Evolutionary conservation across 345 rosid genomes (phyloP).

Genomic region (Hibiscus syriacus): DNA sequence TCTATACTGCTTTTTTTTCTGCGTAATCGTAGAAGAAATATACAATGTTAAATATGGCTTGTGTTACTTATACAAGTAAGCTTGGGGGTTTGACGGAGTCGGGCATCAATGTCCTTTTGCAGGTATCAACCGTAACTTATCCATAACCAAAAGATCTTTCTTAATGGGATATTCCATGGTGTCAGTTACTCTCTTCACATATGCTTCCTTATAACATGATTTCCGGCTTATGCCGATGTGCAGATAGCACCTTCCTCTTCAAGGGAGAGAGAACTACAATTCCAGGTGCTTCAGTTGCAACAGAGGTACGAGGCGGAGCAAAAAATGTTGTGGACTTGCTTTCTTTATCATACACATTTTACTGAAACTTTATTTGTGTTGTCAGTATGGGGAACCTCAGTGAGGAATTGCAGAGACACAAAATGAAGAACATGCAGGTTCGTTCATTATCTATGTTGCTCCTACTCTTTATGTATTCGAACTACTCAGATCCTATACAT

Average conservation of each 20-base stretch:
- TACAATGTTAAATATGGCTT: conserved; percentile 11
- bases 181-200: background rate
- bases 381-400: conserved; percentile 51
- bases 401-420: conserved; percentile 80
- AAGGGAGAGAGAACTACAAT: conserved; percentile 70
- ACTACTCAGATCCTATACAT: too few relatives aligned
- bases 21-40: background rate
- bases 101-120: conserved; percentile 47
- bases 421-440: conserved; percentile 62
- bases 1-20: conserved; percentile 2
- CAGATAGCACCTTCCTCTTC: conserved; percentile 50
- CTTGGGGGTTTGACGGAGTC: conserved; percentile 48
- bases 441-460: conserved; percentile 12
- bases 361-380: conserved; percentile 22
- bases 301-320: conserved; percentile 48
- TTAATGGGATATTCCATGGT: background rate
- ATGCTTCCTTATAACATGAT: background rate
- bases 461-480: background rate
- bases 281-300: conserved; percentile 57
- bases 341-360: background rate
- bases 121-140: conserved; percentile 33
- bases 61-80: conserved; percentile 44
- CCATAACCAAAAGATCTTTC: too few relatives aligned
- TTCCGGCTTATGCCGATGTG: background rate
- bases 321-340: background rate